Evolutionary conservation across 1,139 yeast genomes (phyloP).

Genomic region (Lodderomyces orthopsilosis): DNA sequence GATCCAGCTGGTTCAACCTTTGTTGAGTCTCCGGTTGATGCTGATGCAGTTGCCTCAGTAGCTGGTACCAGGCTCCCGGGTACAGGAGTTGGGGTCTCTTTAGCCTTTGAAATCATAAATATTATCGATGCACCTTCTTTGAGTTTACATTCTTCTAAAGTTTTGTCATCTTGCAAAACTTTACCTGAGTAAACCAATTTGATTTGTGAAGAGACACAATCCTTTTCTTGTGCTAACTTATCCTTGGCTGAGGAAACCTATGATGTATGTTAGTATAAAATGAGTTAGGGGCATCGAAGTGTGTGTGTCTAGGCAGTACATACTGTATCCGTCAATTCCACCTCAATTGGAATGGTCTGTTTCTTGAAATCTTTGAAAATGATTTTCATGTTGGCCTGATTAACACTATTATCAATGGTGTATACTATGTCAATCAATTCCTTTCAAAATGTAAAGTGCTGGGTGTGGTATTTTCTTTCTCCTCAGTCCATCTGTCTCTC

Average conservation of each 20-base stretch:
- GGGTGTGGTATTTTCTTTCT: too few relatives aligned
- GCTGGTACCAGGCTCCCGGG: conserved; percentile 9
- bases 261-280: conserved; percentile 1
- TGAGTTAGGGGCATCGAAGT: neutral
- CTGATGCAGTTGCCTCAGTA: conserved; percentile 16
- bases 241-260: conserved; percentile 70
- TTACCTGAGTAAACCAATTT: conserved; percentile 92
- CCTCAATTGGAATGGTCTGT: conserved; percentile 77
- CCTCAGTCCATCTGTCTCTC: neutral
- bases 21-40: conserved; percentile 19
- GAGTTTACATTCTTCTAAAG: conserved; percentile 68
- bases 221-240: conserved; percentile 64
- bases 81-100: conserved; percentile 29
- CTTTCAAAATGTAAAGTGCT: neutral
- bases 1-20: conserved; percentile 17
- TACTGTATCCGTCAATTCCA: conserved; percentile 69
- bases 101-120: conserved; percentile 74
- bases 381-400: conserved; percentile 57
- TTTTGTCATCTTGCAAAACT: conserved; percentile 80
- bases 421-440: neutral
- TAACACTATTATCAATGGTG: neutral
- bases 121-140: conserved; percentile 90
- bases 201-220: conserved; percentile 71
- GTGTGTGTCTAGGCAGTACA: conserved; percentile 22
- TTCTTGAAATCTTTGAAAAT: conserved; percentile 90